These are phyloP conservation scores for Rhododendron williamsianum DNA, from an alignment of 148 eudicot species.

Conservation along the genomic window DNA sequence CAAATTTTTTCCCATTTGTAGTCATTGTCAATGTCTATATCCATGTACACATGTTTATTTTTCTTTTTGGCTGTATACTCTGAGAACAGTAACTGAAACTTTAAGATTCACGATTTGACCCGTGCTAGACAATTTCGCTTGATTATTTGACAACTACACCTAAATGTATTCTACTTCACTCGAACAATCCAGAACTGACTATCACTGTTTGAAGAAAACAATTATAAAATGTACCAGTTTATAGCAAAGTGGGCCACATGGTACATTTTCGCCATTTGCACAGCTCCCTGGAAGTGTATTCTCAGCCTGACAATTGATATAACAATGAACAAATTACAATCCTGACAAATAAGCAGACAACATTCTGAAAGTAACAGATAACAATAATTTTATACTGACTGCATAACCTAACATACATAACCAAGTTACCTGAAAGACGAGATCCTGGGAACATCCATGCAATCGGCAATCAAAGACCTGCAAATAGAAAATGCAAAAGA, in stretches of 20 bases:
- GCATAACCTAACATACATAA: conserved; percentile 14
- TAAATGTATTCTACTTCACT: not conserved
- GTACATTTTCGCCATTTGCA: conserved; percentile 48
- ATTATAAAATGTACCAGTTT: conserved; percentile 41
- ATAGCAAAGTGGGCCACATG: conserved; percentile 80
- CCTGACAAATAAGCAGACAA: not conserved
- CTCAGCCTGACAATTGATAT: conserved; percentile 51
- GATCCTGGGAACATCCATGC: conserved; percentile 99
- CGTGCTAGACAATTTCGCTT: not conserved
- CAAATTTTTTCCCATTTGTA: not conserved
- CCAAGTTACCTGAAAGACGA: conserved; percentile 75
- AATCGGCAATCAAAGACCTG: conserved; percentile 97
- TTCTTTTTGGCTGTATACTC: not conserved
- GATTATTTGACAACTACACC: not conserved
- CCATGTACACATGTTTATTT: not conserved
- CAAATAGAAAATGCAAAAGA: conserved; percentile 18
- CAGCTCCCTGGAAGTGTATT: conserved; percentile 63
- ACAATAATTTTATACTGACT: not conserved
- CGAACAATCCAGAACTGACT: not conserved
- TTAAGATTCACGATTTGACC: not conserved
- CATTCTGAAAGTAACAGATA: not conserved
- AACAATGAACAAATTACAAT: not conserved
- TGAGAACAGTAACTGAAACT: not conserved
- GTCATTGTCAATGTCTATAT: not conserved
- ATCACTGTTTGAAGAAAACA: not conserved